Conservation (phyloP, 2,329 filamentous ascomycete species). For the Ophiostoma montium region DNA sequence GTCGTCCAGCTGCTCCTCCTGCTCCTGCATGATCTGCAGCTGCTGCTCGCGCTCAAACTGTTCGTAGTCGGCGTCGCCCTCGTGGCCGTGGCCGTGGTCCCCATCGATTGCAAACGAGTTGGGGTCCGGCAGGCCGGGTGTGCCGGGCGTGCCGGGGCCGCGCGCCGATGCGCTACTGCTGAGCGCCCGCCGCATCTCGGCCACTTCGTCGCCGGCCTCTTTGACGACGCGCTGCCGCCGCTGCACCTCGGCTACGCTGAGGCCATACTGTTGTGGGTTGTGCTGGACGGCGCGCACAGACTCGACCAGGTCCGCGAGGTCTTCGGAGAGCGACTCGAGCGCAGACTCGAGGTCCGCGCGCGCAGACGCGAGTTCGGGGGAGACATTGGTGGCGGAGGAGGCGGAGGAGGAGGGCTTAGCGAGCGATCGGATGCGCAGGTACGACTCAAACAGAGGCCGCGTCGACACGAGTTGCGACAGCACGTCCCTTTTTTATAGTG, state of each 20-base stretch:
- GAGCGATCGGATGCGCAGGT: conserved; percentile 86
- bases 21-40: conserved; percentile 80
- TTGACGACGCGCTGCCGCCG: conserved; percentile 70
- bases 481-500: too few relatives aligned
- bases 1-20: conserved; percentile 83
- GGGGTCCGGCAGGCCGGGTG: conserved; percentile 33
- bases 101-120: conserved; percentile 43
- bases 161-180: conserved; percentile 28
- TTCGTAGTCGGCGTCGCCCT: conserved; percentile 44
- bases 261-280: conserved; percentile 74
- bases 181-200: conserved; percentile 78
- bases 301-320: conserved; percentile 77
- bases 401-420: conserved; percentile 39
- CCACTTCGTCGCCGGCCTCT: conserved; percentile 78
- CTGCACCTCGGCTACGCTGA: conserved; percentile 68
- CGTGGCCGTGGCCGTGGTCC: conserved; percentile 21
- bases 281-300: conserved; percentile 79
- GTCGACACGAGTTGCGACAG: conserved; percentile 67
- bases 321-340: conserved; percentile 58
- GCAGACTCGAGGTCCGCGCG: conserved; percentile 52
- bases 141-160: conserved; percentile 15
- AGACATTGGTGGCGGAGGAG: too few relatives aligned
- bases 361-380: conserved; percentile 74
- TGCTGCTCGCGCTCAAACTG: conserved; percentile 88
- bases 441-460: conserved; percentile 82